phyloP scores from a whole-genome alignment of 306 rosid species.

The Nissolia schottii region DNA sequence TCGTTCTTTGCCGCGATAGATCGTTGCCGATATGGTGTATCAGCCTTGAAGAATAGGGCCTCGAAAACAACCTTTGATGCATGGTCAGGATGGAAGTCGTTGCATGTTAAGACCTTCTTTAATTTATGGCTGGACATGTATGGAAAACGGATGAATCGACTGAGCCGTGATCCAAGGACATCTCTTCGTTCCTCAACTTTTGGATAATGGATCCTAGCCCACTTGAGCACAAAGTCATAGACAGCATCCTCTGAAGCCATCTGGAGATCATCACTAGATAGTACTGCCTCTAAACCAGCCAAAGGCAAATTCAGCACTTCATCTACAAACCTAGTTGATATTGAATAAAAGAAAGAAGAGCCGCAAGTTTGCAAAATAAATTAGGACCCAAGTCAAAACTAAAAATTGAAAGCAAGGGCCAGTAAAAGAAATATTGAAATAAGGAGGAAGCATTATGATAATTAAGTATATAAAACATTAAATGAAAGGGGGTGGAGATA shows the following conservation, averaged over 20 bases:
- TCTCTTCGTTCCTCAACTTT: slow-evolving; percentile 34
- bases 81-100: slow-evolving; percentile 36
- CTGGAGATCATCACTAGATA: slow-evolving; percentile 45
- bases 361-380: not conserved
- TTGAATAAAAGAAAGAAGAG: not conserved
- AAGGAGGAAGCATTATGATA: not conserved
- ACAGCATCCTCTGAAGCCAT: slow-evolving; percentile 45
- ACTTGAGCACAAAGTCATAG: slow-evolving; percentile 41
- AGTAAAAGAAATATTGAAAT: too few species aligned
- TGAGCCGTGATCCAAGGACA: slow-evolving; percentile 38
- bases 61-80: slow-evolving; percentile 45
- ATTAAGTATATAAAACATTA: not conserved
- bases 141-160: slow-evolving; percentile 44
- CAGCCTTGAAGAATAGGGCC: slow-evolving; percentile 51
- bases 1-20: slow-evolving; percentile 28
- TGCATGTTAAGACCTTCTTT: slow-evolving; percentile 36
- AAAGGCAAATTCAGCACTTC: slow-evolving; percentile 50
- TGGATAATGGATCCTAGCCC: slow-evolving; percentile 44
- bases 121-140: slow-evolving; percentile 46
- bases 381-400: not conserved
- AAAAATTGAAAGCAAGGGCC: not conserved
- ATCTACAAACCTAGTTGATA: slow-evolving; percentile 31
- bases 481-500: not conserved
- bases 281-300: slow-evolving; percentile 45
- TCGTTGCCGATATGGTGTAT: slow-evolving; percentile 30